Evolutionary conservation across 768 basidiomycete genomes (phyloP).

Genomic region (Dentipellis fragilis): DNA sequence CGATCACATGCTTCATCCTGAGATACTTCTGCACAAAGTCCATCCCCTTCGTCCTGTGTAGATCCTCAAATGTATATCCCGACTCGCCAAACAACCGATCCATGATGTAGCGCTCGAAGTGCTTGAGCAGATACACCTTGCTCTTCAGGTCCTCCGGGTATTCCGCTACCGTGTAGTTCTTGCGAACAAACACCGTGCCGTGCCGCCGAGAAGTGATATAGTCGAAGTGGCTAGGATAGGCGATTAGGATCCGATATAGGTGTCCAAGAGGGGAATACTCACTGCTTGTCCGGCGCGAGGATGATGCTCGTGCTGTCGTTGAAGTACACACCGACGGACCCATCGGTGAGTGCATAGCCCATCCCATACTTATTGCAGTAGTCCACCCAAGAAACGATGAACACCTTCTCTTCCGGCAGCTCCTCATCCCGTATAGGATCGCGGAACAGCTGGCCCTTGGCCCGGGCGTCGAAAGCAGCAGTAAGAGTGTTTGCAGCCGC

Average conservation of each 20-base stretch:
- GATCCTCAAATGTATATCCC: conserved; percentile 71
- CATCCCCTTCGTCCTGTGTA: conserved; percentile 68
- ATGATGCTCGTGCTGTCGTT: conserved; percentile 89
- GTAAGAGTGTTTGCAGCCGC: conserved; percentile 42
- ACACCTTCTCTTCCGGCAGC: conserved; percentile 64
- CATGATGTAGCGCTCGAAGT: conserved; percentile 94
- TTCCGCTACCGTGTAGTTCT: conserved; percentile 54
- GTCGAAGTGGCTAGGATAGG: conserved; percentile 66
- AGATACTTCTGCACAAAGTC: conserved; percentile 94
- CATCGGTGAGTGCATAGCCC: conserved; percentile 95
- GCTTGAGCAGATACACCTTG: conserved; percentile 87
- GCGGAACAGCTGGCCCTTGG: conserved; percentile 52
- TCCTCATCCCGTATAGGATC: conserved; percentile 45
- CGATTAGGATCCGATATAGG: background rate
- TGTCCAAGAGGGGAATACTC: conserved; percentile 22
- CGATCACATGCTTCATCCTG: conserved; percentile 93
- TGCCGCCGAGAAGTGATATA: conserved; percentile 65
- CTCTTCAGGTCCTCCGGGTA: conserved; percentile 80
- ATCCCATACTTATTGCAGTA: conserved; percentile 99
- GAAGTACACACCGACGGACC: conserved; percentile 91
- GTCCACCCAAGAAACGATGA: conserved; percentile 98
- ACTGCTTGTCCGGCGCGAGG: conserved; percentile 82
- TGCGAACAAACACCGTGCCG: conserved; percentile 61
- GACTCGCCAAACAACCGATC: conserved; percentile 79
- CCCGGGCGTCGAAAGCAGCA: conserved; percentile 60